Base-by-base conservation (phyloP, 2,329 filamentous ascomycete genomes). In the Xenosphaeropsis pyriputrescens region DNA sequence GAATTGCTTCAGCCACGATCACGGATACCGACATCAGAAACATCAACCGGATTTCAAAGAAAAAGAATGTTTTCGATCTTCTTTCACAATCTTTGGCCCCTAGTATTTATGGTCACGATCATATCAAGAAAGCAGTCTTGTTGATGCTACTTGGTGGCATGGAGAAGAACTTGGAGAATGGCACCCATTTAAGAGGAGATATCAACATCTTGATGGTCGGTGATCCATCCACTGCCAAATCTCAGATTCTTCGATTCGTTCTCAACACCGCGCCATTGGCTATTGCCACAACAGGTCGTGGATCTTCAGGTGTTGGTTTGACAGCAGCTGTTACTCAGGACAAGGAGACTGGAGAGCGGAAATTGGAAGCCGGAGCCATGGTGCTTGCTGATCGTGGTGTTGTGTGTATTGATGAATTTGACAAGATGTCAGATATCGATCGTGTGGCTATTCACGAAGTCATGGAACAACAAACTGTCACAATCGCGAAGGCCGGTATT, bases 201-300 rank as follows among this genome's bases (percentile, higher is more conserved):
- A 96, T 98, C 63, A 98, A 98, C 57, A 94, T 98, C 47, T 70
- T 98, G 36, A 96, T 98, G 91, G 89, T 98, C 32, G 91, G 91
- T 62, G 91, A 98, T 58, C 91, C 91, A 3, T 98, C 91, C 1
- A 98, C 91, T 0, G 91, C 91, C 42, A 98, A 98, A 58, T 98
- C 91, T n/a, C 91, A 98, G 56, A 72, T 98, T 39, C 70, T 98
- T 32, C 84, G 91, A 18, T 98, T 98, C 52, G 91, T 98, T 11
- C 72, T 96, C 46, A 98, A 98, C 57, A 98, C 91, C 1, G 91
- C 91, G 2, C 91, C 91, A 2, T 67, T 98, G 32, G 91, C 91
- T 2, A 98, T 98, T 56, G 91, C 91, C 8, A 98, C 91, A 0
- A 98, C 91, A 30, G 91, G 91, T 60, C 82, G 91, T 51, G 88